Conservation (phyloP, 345 rosid species). For the Rhizophora apiculata region DNA sequence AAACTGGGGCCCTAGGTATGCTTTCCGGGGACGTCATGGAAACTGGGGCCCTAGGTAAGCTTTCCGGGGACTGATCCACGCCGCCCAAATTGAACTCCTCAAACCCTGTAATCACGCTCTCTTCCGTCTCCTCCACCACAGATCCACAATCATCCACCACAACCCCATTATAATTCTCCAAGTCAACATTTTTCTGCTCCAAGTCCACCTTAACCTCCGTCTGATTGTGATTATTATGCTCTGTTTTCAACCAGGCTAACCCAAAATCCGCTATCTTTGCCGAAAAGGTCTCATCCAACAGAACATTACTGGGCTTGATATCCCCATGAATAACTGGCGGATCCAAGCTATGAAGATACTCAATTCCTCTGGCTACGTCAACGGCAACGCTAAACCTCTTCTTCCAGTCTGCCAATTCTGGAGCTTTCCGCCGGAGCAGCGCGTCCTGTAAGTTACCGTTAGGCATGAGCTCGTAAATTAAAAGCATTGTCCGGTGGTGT, state of each 20-base stretch:
- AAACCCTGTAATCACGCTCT: slow-evolving; percentile 65
- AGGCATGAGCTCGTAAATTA: slow-evolving; percentile 80
- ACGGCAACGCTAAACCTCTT: slow-evolving; percentile 49
- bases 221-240: slow-evolving; percentile 32
- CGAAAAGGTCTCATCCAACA: slow-evolving; percentile 61
- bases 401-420: slow-evolving; percentile 66
- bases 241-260: slow-evolving; percentile 67
- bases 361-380: slow-evolving; percentile 71
- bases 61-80: slow-evolving; percentile 67
- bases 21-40: slow-evolving; percentile 49
- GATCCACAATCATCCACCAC: slow-evolving; percentile 63
- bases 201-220: slow-evolving; percentile 1
- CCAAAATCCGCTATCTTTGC: slow-evolving; percentile 90
- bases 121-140: slow-evolving; percentile 51
- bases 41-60: slow-evolving; percentile 28
- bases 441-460: slow-evolving; percentile 91
- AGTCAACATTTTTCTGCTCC: slow-evolving; percentile 27
- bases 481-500: slow-evolving; percentile 61
- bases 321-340: slow-evolving; percentile 90
- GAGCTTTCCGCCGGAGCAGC: slow-evolving; percentile 59
- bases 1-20: slow-evolving; percentile 26
- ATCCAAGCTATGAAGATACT: slow-evolving; percentile 60
- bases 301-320: slow-evolving; percentile 76
- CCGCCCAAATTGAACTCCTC: slow-evolving; percentile 60
- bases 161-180: slow-evolving; percentile 33